These are phyloP conservation scores for Tritrichomonas musculus DNA, from an alignment of 208 protist species.

Conservation along the genomic window DNA sequence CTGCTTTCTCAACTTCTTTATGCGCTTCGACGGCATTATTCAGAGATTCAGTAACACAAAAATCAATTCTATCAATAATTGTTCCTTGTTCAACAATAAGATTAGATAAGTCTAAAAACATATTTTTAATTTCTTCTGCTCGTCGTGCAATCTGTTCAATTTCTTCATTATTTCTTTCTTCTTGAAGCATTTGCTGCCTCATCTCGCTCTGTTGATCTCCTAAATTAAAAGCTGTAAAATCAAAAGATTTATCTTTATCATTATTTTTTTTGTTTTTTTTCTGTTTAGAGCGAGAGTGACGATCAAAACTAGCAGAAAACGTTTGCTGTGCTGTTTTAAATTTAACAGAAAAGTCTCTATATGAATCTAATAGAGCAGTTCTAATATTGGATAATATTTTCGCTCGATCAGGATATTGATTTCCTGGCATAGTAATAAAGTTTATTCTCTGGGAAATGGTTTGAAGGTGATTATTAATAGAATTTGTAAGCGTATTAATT, in stretches of 20 bases:
- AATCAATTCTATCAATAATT: conserved; percentile 31
- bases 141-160: background rate
- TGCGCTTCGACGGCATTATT: background rate
- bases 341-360: background rate
- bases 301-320: background rate
- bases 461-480: background rate
- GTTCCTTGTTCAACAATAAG: conserved; percentile 27
- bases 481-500: background rate
- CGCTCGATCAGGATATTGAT: background rate
- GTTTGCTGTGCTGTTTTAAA: background rate
- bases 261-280: background rate
- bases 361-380: background rate
- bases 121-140: background rate
- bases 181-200: background rate
- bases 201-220: background rate
- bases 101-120: background rate
- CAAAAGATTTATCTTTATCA: background rate
- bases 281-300: too few relatives aligned
- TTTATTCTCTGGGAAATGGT: background rate
- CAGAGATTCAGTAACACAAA: background rate
- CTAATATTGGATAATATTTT: background rate
- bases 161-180: conserved; percentile 3
- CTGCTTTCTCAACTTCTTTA: background rate
- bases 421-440: too few relatives aligned
- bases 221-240: background rate